Percentiles rank a stretch among this genome's conserved stretches.
Evolutionary conservation across 768 basidiomycete genomes (phyloP).

Genomic region (Lentinula aciculospora): DNA sequence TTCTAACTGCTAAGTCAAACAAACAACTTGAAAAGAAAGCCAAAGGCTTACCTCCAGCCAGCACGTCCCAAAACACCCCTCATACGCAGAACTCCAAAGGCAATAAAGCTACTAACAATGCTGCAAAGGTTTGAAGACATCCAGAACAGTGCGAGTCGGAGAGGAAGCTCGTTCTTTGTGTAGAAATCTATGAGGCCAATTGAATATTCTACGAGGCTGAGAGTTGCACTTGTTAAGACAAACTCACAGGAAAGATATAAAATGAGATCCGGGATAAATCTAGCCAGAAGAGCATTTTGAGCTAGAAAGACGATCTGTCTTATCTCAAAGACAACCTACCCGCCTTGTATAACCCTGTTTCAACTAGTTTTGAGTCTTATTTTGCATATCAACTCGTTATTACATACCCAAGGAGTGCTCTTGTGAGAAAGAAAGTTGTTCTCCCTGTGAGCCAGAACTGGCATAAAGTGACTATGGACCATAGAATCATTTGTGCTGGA

Average conservation of each 20-base stretch:
- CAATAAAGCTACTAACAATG: conserved; percentile 49
- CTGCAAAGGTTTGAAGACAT: conserved; percentile 38
- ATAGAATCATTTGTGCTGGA: conserved; percentile 50
- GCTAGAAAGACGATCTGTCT: too few relatives aligned
- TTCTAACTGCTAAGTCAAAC: too few relatives aligned
- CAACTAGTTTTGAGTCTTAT: neutral
- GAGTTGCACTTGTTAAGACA: neutral
- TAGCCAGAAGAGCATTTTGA: conserved; percentile 6
- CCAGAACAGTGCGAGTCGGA: conserved; percentile 55
- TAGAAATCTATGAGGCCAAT: conserved; percentile 40
- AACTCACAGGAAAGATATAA: conserved; percentile 54
- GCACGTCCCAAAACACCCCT: conserved; percentile 46
- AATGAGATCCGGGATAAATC: conserved; percentile 55
- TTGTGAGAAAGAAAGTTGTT: conserved; percentile 40
- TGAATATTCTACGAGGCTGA: neutral
- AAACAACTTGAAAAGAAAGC: neutral
- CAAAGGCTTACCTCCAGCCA: conserved; percentile 38
- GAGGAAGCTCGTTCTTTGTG: conserved; percentile 51
- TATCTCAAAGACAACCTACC: conserved; percentile 20
- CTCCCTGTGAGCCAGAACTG: conserved; percentile 57
- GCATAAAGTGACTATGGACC: conserved; percentile 43
- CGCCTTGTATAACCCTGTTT: conserved; percentile 38
- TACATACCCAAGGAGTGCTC: conserved; percentile 41
- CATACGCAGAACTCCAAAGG: conserved; percentile 57
- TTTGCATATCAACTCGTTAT: too few relatives aligned